Evolutionary conservation across 345 rosid genomes (phyloP).

Genomic region (Lumnitzera littorea): DNA sequence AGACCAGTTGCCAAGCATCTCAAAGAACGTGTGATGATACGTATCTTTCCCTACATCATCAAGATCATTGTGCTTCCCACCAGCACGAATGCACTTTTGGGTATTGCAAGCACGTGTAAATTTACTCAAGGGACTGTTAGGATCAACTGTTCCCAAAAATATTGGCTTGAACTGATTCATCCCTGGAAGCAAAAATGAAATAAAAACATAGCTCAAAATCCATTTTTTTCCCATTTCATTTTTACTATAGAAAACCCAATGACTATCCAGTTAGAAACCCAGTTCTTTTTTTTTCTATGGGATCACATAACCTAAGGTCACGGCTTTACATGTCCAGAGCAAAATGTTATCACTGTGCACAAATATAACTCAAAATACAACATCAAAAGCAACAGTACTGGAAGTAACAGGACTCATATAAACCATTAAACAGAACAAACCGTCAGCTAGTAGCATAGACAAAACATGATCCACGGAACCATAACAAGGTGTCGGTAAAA

Average conservation of each 20-base stretch:
- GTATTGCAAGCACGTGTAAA: slow-evolving; percentile 78
- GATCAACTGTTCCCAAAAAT: slow-evolving; percentile 84
- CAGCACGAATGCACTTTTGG: slow-evolving; percentile 96
- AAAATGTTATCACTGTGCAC: too few relatives aligned
- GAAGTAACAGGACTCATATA: too few relatives aligned
- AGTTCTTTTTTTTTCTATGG: too few relatives aligned
- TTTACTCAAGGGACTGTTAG: slow-evolving; percentile 70
- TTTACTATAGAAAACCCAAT: neutral
- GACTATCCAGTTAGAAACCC: neutral
- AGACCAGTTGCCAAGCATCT: slow-evolving; percentile 99
- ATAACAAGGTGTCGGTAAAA: too few relatives aligned
- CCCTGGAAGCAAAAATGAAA: slow-evolving; percentile 33
- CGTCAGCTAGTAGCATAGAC: too few relatives aligned
- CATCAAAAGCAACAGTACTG: too few relatives aligned
- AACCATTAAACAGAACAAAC: too few relatives aligned
- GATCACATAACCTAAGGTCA: too few relatives aligned
- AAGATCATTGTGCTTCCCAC: slow-evolving; percentile 95
- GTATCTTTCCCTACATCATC: slow-evolving; percentile 99
- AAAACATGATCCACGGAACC: too few relatives aligned
- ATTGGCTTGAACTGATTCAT: slow-evolving; percentile 97
- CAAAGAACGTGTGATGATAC: slow-evolving; percentile 98
- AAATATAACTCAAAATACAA: too few relatives aligned
- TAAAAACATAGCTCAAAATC: slow-evolving; percentile 1
- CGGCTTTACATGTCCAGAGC: too few relatives aligned
- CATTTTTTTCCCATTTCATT: neutral